phyloP scores from a whole-genome alignment of 129 eudicot species.

The Flaveria brownii region DNA sequence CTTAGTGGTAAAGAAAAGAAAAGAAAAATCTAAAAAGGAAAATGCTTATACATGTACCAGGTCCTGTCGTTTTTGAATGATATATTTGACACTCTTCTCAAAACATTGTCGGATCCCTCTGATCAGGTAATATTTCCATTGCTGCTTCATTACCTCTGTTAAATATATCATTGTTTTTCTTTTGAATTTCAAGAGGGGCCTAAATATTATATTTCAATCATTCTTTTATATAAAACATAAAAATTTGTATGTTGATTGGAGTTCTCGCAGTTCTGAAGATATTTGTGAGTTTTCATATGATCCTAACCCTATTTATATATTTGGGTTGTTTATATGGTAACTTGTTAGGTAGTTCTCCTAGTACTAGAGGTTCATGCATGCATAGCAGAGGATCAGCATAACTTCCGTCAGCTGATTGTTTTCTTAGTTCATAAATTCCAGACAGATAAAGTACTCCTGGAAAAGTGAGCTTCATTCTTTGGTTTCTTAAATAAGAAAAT shows the following conservation, averaged over 20 bases:
- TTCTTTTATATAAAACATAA: too few species aligned
- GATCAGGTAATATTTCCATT: slow-evolving; percentile 66
- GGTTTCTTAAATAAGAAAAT: not conserved
- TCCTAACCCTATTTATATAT: not conserved
- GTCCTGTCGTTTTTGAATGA: slow-evolving; percentile 77
- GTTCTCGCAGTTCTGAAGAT: too few species aligned
- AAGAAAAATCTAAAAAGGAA: slow-evolving; percentile 2
- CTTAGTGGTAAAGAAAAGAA: not conserved
- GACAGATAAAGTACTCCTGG: slow-evolving; percentile 64
- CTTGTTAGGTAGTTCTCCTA: slow-evolving; percentile 79
- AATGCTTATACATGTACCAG: slow-evolving; percentile 45
- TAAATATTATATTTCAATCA: too few species aligned
- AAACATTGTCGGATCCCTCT: slow-evolving; percentile 90
- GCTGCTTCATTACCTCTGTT: slow-evolving; percentile 14
- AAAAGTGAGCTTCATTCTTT: slow-evolving; percentile 54
- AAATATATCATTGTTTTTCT: not conserved
- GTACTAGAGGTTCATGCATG: slow-evolving; percentile 97
- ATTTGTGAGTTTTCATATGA: too few species aligned
- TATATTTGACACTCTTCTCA: slow-evolving; percentile 81
- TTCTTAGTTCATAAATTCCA: slow-evolving; percentile 71
- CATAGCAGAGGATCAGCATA: slow-evolving; percentile 73
- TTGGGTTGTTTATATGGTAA: slow-evolving; percentile 24
- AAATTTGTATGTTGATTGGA: too few species aligned
- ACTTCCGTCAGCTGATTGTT: slow-evolving; percentile 82
- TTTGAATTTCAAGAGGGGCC: too few species aligned